These are phyloP conservation scores for Trametes elegans DNA, from an alignment of 768 basidiomycete genomes.

Conservation along the genomic window DNA sequence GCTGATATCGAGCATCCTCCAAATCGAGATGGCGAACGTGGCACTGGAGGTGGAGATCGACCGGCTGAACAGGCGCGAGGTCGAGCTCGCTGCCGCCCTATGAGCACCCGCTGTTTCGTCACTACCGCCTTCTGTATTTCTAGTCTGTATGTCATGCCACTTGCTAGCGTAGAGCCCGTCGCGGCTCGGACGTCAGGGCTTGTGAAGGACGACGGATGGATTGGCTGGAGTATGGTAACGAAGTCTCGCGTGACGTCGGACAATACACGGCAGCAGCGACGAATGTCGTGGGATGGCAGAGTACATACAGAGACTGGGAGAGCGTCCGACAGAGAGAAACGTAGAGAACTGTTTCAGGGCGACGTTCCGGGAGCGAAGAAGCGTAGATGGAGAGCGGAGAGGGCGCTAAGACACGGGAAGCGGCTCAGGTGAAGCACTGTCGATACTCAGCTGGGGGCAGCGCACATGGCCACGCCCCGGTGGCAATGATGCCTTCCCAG, in stretches of 20 bases:
- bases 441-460: slow-evolving; percentile 26
- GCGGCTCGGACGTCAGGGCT: slow-evolving; percentile 9
- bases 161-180: background rate
- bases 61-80: slow-evolving; percentile 54
- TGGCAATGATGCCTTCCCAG: slow-evolving; percentile 45
- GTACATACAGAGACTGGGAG: background rate
- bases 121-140: slow-evolving; percentile 12
- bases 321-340: background rate
- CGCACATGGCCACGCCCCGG: slow-evolving; percentile 53
- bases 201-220: slow-evolving; percentile 14
- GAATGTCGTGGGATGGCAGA: background rate
- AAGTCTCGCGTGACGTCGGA: slow-evolving; percentile 5
- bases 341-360: no score
- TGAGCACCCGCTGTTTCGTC: background rate
- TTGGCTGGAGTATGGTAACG: background rate
- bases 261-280: background rate
- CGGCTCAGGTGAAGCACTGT: slow-evolving; percentile 23
- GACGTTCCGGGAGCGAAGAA: background rate
- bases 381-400: background rate
- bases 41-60: slow-evolving; percentile 83
- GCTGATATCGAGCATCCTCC: slow-evolving; percentile 83
- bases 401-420: background rate
- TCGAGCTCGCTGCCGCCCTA: slow-evolving; percentile 49
- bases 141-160: slow-evolving; percentile 4
- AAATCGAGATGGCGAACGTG: slow-evolving; percentile 93